phyloP scores from a whole-genome alignment of 2,329 filamentous ascomycete genomes.

The Calonectria ilicicola region DNA sequence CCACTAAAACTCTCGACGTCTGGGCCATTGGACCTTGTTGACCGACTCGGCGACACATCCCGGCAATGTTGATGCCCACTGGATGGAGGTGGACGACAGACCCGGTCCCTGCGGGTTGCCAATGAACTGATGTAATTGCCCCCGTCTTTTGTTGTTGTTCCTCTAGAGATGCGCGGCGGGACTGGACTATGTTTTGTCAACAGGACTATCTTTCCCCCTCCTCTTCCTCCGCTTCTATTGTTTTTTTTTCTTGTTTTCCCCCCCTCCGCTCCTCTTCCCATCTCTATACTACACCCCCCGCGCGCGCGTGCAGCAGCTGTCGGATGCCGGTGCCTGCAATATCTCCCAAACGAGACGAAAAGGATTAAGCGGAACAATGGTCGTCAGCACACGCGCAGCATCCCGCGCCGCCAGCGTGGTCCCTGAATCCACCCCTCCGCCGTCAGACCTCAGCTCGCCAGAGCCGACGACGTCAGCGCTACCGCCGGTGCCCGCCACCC shows the following conservation, averaged over 20 bases:
- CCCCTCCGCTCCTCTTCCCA: neutral
- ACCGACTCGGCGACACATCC: neutral
- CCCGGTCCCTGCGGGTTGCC: neutral
- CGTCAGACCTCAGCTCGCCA: conserved; percentile 25
- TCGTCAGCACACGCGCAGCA: conserved; percentile 53
- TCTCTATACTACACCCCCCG: neutral
- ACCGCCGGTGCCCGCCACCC: conserved; percentile 22
- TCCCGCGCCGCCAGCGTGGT: conserved; percentile 46
- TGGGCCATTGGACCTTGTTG: neutral
- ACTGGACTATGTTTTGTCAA: conserved; percentile 1
- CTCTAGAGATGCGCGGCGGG: conserved; percentile 8
- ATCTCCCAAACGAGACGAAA: neutral
- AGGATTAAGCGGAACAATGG: conserved; percentile 42
- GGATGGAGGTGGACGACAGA: neutral
- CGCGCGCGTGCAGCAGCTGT: neutral
- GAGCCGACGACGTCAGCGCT: conserved; percentile 18
- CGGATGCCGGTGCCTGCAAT: neutral
- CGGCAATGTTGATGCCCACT: neutral
- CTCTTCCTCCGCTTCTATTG: neutral
- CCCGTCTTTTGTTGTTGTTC: conserved; percentile 10
- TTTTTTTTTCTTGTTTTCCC: neutral
- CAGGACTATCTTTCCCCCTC: neutral
- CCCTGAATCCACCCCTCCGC: conserved; percentile 35
- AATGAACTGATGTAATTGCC: conserved; percentile 17
- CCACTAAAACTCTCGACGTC: conserved; percentile 2